Evolutionary conservation across 257 asterid genomes (phyloP).

Genomic region (Petrea volubilis): DNA sequence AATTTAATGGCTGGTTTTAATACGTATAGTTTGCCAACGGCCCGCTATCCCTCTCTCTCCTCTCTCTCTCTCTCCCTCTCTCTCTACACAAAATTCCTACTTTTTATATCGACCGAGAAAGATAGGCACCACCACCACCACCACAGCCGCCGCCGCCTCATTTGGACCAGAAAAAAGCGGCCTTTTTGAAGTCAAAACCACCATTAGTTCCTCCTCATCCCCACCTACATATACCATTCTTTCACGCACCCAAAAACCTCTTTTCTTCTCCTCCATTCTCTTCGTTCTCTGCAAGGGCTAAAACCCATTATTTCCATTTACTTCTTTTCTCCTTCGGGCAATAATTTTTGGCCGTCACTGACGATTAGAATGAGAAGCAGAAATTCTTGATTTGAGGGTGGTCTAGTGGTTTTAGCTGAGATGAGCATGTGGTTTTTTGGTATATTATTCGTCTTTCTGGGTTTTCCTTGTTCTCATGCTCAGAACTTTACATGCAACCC

Average conservation of each 20-base stretch:
- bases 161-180: slow-evolving; percentile 27
- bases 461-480: slow-evolving; percentile 30
- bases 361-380: slow-evolving; percentile 9
- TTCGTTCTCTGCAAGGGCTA: not conserved
- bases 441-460: slow-evolving; percentile 30
- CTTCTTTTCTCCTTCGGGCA: not conserved
- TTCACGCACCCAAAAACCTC: not conserved
- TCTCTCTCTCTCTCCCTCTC: not conserved
- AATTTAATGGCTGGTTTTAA: slow-evolving; percentile 14
- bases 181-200: slow-evolving; percentile 27
- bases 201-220: not conserved
- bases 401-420: slow-evolving; percentile 14
- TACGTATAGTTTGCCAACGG: not conserved
- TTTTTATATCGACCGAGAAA: not conserved
- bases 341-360: not conserved
- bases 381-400: slow-evolving; percentile 21
- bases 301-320: not conserved
- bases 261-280: not conserved
- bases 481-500: slow-evolving; percentile 57
- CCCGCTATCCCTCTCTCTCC: slow-evolving; percentile 4
- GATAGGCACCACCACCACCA: not conserved
- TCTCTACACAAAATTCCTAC: not conserved
- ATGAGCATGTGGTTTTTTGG: slow-evolving; percentile 39
- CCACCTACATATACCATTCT: not conserved
- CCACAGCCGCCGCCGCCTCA: slow-evolving; percentile 30